Evolutionary conservation across 2,329 filamentous ascomycete genomes (phyloP).

Genomic region (Ophiostoma himal-ulmi): DNA sequence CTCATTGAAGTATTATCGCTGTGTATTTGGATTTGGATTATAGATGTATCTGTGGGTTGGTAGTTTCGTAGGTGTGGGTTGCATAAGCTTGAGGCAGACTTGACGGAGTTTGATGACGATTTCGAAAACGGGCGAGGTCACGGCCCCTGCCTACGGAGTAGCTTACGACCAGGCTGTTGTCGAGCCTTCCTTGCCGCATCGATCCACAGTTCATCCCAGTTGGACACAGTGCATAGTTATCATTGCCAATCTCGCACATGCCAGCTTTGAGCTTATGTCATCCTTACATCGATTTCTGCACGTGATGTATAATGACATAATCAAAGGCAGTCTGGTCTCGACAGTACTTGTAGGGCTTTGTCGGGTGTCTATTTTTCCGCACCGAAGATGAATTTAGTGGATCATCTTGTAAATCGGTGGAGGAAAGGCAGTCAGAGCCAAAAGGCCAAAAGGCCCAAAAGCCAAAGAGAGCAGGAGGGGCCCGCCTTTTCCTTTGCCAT

Average conservation of each 20-base stretch:
- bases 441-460: not conserved
- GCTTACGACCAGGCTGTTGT: slow-evolving; percentile 7
- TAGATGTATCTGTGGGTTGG: not conserved
- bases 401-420: not conserved
- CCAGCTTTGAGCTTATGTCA: not conserved
- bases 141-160: slow-evolving; percentile 10
- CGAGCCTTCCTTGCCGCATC: not conserved
- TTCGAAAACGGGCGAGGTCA: slow-evolving; percentile 9
- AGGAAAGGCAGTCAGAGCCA: not conserved
- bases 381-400: not conserved
- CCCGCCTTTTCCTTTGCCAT: slow-evolving; percentile 7
- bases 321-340: not conserved
- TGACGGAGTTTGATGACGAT: not conserved
- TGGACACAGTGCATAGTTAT: not conserved
- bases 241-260: not conserved
- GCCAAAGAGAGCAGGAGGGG: not conserved
- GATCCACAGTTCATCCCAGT: not conserved
- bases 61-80: not conserved
- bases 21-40: not conserved
- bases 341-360: not conserved
- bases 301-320: not conserved
- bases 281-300: not conserved
- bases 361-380: not conserved
- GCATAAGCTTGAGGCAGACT: not conserved
- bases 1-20: not conserved